A percentile compares a stretch with the other conserved stretches of the same genome.
Conservation (phyloP, 2,329 filamentous ascomycete genomes). For the Phaeosphaeria sp. region DNA sequence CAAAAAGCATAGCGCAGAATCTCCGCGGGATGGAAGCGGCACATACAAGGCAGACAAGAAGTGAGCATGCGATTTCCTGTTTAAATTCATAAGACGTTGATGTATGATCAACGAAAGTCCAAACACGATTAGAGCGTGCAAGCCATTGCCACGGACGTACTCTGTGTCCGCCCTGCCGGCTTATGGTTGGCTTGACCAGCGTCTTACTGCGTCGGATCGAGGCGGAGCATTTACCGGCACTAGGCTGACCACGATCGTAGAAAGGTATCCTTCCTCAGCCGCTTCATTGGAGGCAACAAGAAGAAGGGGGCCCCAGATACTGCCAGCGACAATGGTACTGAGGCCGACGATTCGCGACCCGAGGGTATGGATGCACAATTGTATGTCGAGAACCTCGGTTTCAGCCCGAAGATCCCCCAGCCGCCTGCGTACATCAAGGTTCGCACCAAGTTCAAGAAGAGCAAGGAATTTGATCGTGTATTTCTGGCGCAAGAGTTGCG, state of each 20-base stretch:
- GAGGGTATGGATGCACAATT: constrained; percentile 85
- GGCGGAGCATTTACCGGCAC: constrained; percentile 27
- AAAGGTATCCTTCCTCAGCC: constrained; percentile 91
- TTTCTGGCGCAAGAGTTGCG: constrained; percentile 93
- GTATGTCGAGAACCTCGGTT: constrained; percentile 76
- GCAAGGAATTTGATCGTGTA: constrained; percentile 80
- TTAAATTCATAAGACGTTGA: neutral
- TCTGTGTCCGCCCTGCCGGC: neutral
- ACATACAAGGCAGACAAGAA: constrained; percentile 44
- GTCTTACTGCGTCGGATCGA: constrained; percentile 40
- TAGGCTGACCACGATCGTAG: constrained; percentile 53
- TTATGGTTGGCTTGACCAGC: constrained; percentile 10
- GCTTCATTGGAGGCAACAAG: constrained; percentile 77
- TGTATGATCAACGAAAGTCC: neutral
- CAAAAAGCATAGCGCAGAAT: constrained; percentile 37
- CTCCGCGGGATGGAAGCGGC: constrained; percentile 27
- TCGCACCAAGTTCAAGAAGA: constrained; percentile 79
- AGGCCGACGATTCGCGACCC: constrained; percentile 70
- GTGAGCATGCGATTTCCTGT: constrained; percentile 31
- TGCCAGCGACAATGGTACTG: constrained; percentile 70
- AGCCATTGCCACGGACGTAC: neutral
- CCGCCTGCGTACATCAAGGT: constrained; percentile 92
- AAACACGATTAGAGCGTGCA: constrained; percentile 2
- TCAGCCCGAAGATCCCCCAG: constrained; percentile 84
- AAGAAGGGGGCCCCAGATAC: constrained; percentile 67